Evolutionary conservation across 257 asterid species (phyloP).

Genomic region (Nicotiana paniculata): DNA sequence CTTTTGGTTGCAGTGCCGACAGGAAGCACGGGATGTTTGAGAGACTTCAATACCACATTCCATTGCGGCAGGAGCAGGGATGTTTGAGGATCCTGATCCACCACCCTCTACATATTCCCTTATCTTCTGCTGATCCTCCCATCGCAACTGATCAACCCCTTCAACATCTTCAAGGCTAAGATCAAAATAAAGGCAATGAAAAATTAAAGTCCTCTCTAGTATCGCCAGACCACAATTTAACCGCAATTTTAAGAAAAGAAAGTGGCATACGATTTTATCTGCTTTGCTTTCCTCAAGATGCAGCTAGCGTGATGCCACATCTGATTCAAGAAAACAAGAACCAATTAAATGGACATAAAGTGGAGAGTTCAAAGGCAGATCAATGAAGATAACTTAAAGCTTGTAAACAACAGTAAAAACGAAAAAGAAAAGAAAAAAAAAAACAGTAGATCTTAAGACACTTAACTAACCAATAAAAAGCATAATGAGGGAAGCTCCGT

Average conservation of each 20-base stretch:
- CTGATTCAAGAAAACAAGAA: conserved; percentile 44
- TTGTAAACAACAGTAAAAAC: background rate
- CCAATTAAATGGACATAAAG: background rate
- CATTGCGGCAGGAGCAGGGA: conserved; percentile 30
- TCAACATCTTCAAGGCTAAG: conserved; percentile 82
- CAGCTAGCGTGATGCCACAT: conserved; percentile 95
- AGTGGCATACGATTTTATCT: conserved; percentile 63
- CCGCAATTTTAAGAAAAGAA: background rate
- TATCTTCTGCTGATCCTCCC: conserved; percentile 91
- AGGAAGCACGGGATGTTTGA: conserved; percentile 73
- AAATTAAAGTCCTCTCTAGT: background rate
- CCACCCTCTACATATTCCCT: conserved; percentile 53
- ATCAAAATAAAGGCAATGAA: conserved; percentile 5
- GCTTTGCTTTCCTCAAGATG: conserved; percentile 62
- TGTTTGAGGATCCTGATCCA: conserved; percentile 21
- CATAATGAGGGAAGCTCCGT: background rate
- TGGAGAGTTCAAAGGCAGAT: background rate
- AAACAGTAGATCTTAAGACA: background rate
- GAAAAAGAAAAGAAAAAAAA: background rate
- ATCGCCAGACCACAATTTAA: background rate
- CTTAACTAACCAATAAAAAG: background rate
- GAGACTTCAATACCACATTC: conserved; percentile 64
- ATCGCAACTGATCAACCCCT: conserved; percentile 79
- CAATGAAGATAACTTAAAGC: background rate
- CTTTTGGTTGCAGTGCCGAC: conserved; percentile 64